Base-by-base conservation (phyloP, 2,329 filamentous ascomycete genomes). In the Aspergillus aculeatus region DNA sequence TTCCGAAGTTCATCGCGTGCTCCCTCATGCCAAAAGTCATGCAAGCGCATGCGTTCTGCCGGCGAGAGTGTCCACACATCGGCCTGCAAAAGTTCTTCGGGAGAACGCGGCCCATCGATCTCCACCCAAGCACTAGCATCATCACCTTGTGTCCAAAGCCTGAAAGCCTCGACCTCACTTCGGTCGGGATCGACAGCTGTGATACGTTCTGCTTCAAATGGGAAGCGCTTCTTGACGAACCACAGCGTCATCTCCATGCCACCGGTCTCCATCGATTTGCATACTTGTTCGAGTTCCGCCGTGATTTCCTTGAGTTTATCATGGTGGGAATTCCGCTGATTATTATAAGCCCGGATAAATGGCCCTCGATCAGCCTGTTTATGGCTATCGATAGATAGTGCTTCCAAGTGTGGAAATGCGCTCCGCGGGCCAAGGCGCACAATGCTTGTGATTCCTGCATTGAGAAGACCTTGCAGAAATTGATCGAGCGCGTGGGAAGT, bases 401-500 rank as follows among this genome's bases (percentile, higher is more conserved):
- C 38, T 19, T 52, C 55, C 10, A 57, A 32, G 5, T 50, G 35
- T n/a, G 55, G 49, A 14, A 50, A 49, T 14, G 23, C 26, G 44
- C 52, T 50, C 3, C 47, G 56, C 19, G 55, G 53, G 2, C 55
- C 61, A 32, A 62, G 56, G 1, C 61, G 48, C 24, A 62, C 23
- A 5, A 62, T 60, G 10, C 35, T 29, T 14, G 32, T 12, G 14
- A 62, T 49, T 1, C 61, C 55, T 5, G 41, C 41, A n/a, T 56
- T 44, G 5, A 54, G 23, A 21, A 62, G 44, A 0, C 59, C 48
- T 7, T 48, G 35, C 4, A 62, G 29, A n/a, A 62, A 62, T 32
- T 59, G 60, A 49, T 62, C 60, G 5, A 62, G 21, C n/a, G 60
- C 60, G 16, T 62, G 60, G 10, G 54, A 49, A 5, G 60, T 62